Evolutionary conservation across 2,329 filamentous ascomycete species (phyloP).

Genomic region (Botrytis sinoallii): DNA sequence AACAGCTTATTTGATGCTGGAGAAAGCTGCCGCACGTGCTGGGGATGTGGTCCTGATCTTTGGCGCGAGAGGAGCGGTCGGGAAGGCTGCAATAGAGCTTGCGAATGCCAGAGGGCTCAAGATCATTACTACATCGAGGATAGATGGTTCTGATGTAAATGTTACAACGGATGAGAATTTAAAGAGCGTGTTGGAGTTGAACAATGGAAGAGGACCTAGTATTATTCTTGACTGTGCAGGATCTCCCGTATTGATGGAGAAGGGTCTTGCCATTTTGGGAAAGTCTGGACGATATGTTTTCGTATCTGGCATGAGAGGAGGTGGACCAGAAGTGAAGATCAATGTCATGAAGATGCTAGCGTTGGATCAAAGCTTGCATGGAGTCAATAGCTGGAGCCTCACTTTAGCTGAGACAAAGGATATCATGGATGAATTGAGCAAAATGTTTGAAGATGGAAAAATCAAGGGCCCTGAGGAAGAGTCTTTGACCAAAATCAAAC

Average conservation of each 20-base stretch:
- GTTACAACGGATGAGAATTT: neutral
- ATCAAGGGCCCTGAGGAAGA: neutral
- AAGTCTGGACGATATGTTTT: slow-evolving; percentile 2
- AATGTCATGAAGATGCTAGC: slow-evolving; percentile 4
- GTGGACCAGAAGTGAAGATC: neutral
- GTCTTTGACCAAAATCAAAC: neutral
- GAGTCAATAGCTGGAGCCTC: slow-evolving; percentile 1
- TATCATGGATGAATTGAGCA: neutral
- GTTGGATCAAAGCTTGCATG: slow-evolving; percentile 9
- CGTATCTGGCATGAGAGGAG: slow-evolving; percentile 3
- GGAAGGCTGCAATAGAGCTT: neutral
- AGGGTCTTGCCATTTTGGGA: neutral
- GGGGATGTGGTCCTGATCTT: neutral
- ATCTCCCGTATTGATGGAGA: slow-evolving; percentile 1
- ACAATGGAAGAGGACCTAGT: neutral
- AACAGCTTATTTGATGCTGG: neutral
- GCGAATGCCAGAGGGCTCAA: neutral
- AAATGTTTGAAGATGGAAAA: neutral
- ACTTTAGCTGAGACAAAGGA: neutral
- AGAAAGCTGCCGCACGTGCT: neutral
- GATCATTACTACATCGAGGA: neutral
- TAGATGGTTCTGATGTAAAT: slow-evolving; percentile 1
- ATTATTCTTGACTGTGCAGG: slow-evolving; percentile 11
- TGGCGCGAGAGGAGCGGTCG: neutral
- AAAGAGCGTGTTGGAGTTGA: neutral